A percentile compares a stretch with the other conserved stretches of the same genome.
These are phyloP conservation scores for Boletus rufocinnamomeus DNA, from an alignment of 768 basidiomycete genomes.

Conservation along the genomic window DNA sequence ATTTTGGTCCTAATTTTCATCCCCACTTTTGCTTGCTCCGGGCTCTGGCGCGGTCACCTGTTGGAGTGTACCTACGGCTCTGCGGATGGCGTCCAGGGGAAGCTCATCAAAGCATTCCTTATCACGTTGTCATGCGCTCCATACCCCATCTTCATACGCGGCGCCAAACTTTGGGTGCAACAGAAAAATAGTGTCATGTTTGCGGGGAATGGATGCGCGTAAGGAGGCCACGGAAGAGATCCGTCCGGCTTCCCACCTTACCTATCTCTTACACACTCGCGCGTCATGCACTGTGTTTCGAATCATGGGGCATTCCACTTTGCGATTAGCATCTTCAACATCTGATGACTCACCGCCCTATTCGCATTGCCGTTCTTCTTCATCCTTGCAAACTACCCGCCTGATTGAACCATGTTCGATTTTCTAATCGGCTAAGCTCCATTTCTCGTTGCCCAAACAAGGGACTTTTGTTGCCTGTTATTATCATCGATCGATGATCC, in stretches of 20 bases:
- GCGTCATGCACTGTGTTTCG: not conserved
- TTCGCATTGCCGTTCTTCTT: not conserved
- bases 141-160: not conserved
- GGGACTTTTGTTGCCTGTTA: not conserved
- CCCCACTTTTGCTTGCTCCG: not conserved
- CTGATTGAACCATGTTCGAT: not conserved
- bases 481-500: not conserved
- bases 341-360: not conserved
- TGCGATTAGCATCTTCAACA: not conserved
- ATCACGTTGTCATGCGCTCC: not conserved
- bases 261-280: not conserved
- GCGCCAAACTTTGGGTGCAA: not conserved
- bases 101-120: not conserved
- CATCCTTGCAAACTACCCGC: not conserved
- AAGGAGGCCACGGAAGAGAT: constrained; percentile 27
- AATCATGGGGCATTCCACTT: not conserved
- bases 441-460: not conserved
- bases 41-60: no score
- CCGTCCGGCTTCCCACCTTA: constrained; percentile 23
- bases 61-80: not conserved
- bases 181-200: not conserved
- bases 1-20: not conserved
- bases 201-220: not conserved
- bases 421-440: not conserved
- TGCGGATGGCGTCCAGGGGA: not conserved